These are phyloP conservation scores for Aspergillus pseudoviridinutans DNA, from an alignment of 2,329 filamentous ascomycete genomes.

Conservation along the genomic window DNA sequence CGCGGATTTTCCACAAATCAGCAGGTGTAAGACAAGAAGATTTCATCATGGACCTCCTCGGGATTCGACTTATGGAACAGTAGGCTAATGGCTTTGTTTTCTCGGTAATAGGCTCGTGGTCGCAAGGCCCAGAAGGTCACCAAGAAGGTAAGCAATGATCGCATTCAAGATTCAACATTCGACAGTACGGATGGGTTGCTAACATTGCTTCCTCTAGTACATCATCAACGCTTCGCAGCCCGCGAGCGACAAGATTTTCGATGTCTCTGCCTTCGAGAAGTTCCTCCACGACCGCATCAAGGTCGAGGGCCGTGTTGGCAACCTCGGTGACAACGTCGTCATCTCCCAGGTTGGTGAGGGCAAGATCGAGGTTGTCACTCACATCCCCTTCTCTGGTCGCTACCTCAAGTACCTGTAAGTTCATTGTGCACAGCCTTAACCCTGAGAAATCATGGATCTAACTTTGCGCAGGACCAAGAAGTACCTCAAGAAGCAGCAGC, in stretches of 20 bases:
- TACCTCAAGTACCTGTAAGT: slow-evolving; percentile 99
- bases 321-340: slow-evolving; percentile 89
- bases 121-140: slow-evolving; percentile 48
- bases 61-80: slow-evolving; percentile 58
- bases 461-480: slow-evolving; percentile 79
- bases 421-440: not conserved
- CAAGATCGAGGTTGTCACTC: slow-evolving; percentile 96
- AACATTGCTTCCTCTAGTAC: slow-evolving; percentile 57
- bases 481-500: slow-evolving; percentile 99
- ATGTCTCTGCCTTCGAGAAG: slow-evolving; percentile 97
- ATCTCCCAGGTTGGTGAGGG: slow-evolving; percentile 91
- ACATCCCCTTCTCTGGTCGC: slow-evolving; percentile 96
- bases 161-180: slow-evolving; percentile 1
- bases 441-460: not conserved
- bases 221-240: slow-evolving; percentile 99
- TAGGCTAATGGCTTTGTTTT: slow-evolving; percentile 80
- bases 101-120: slow-evolving; percentile 41
- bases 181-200: slow-evolving; percentile 1
- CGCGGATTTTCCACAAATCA: slow-evolving; percentile 16
- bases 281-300: slow-evolving; percentile 99
- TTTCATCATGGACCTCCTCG: slow-evolving; percentile 5
- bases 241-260: slow-evolving; percentile 99
- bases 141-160: slow-evolving; percentile 40
- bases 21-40: slow-evolving; percentile 1
- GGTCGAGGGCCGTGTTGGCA: slow-evolving; percentile 96